Percentiles rank a stretch among this genome's conserved stretches.
Evolutionary conservation across 2,329 filamentous ascomycete genomes (phyloP).

Genomic region (Monosporascus cannonballus): DNA sequence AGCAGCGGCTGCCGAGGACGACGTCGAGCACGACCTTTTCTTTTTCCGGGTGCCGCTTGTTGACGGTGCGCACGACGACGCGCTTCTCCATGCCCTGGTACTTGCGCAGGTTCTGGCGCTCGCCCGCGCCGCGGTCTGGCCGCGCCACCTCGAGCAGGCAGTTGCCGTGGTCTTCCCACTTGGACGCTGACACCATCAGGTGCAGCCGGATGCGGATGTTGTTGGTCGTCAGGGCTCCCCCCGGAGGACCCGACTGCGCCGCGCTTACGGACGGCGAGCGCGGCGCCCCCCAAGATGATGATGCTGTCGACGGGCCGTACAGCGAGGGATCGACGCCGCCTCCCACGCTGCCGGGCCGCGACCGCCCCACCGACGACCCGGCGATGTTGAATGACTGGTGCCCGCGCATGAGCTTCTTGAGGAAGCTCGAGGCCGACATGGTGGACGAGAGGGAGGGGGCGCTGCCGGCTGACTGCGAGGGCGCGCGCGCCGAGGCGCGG

Average conservation of each 20-base stretch:
- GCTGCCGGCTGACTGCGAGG: constrained; percentile 63
- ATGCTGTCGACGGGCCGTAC: constrained; percentile 47
- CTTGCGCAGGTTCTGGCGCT: constrained; percentile 51
- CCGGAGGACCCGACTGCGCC: constrained; percentile 37
- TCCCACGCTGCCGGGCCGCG: constrained; percentile 41
- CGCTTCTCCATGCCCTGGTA: constrained; percentile 74
- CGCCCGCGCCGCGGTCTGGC: constrained; percentile 50
- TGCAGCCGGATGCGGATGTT: constrained; percentile 87
- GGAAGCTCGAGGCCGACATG: constrained; percentile 67
- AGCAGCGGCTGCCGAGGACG: constrained; percentile 76
- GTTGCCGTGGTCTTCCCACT: constrained; percentile 89
- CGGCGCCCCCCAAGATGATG: constrained; percentile 47
- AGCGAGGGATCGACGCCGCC: constrained; percentile 48
- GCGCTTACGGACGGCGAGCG: constrained; percentile 54
- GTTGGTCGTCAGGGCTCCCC: constrained; percentile 58
- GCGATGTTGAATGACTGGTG: constrained; percentile 75
- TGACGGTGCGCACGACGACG: constrained; percentile 70
- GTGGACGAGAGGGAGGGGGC: constrained; percentile 48
- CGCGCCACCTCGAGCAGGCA: constrained; percentile 77
- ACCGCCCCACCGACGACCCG: constrained; percentile 63
- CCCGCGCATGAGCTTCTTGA: constrained; percentile 68
- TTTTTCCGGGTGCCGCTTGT: constrained; percentile 49
- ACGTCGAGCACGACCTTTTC: constrained; percentile 71
- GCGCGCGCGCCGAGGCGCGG: constrained; percentile 55
- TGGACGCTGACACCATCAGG: constrained; percentile 64